Evolutionary conservation across 140 eudicot species (phyloP).

Genomic region (Ambrosia hybrid): DNA sequence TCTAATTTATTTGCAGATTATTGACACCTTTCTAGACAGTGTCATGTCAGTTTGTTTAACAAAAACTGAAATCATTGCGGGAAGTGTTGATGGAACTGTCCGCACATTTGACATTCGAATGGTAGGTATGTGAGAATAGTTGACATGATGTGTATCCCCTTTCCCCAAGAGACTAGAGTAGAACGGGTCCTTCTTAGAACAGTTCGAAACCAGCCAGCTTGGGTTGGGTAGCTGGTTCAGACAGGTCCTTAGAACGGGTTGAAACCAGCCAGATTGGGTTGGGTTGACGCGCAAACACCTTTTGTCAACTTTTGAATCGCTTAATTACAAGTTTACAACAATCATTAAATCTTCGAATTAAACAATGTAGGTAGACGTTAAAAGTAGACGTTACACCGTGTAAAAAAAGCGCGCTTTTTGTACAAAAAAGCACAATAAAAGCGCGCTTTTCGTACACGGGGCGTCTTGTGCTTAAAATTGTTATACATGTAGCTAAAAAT

Average conservation of each 20-base stretch:
- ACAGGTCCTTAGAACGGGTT: not conserved
- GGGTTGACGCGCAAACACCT: not conserved
- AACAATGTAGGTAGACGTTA: not conserved
- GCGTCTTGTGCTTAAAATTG: too few species aligned
- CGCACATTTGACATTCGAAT: slow-evolving; percentile 95
- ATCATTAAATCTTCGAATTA: not conserved
- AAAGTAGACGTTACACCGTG: not conserved
- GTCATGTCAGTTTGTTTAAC: slow-evolving; percentile 94
- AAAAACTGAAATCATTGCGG: slow-evolving; percentile 89
- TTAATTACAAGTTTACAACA: not conserved
- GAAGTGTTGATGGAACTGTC: slow-evolving; percentile 98
- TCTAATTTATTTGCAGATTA: slow-evolving; percentile 56
- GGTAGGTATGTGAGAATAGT: slow-evolving; percentile 64
- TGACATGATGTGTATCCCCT: not conserved
- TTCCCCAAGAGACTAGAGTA: not conserved
- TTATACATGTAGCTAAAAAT: too few species aligned
- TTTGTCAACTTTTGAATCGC: not conserved
- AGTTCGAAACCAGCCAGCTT: too few species aligned
- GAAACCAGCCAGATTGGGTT: not conserved
- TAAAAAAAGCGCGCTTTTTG: too few species aligned
- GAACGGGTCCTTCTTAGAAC: too few species aligned
- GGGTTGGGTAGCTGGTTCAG: not conserved
- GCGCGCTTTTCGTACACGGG: too few species aligned
- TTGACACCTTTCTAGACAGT: slow-evolving; percentile 79
- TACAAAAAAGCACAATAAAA: too few species aligned